Evolutionary conservation across 352 stramenopile genomes (phyloP).

Genomic region (Phytophthora multivora): DNA sequence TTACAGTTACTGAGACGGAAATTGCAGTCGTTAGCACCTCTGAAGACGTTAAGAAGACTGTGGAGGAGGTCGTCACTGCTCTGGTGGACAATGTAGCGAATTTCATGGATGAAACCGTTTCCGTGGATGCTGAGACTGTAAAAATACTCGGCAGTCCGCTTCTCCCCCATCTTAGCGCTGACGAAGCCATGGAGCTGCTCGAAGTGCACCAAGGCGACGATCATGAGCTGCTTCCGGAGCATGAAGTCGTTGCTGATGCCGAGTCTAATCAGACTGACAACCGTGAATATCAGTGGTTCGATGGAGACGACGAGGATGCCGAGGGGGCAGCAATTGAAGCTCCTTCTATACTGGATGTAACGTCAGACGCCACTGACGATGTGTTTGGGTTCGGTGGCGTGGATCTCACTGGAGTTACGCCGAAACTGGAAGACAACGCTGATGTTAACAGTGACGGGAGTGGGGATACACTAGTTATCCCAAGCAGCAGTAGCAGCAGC

Average conservation of each 20-base stretch:
- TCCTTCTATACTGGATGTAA: constrained; percentile 21
- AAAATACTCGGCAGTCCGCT: constrained; percentile 21
- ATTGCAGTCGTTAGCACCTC: neutral
- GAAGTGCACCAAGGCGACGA: constrained; percentile 31
- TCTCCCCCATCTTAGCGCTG: constrained; percentile 29
- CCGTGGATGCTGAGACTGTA: constrained; percentile 12
- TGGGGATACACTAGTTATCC: constrained; percentile 27
- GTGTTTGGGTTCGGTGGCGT: constrained; percentile 29
- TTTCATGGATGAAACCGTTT: constrained; percentile 12
- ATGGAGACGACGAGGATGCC: constrained; percentile 36
- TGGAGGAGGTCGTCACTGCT: constrained; percentile 13
- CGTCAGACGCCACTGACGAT: constrained; percentile 26
- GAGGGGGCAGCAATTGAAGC: constrained; percentile 18
- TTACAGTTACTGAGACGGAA: neutral
- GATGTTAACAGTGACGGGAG: constrained; percentile 36
- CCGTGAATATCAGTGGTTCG: constrained; percentile 46
- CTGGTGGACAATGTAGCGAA: constrained; percentile 26
- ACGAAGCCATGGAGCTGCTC: constrained; percentile 35
- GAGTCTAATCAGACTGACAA: constrained; percentile 13
- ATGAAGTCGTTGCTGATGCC: constrained; percentile 14
- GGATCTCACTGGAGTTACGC: constrained; percentile 9
- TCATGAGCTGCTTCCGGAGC: constrained; percentile 20
- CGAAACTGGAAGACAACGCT: constrained; percentile 2
- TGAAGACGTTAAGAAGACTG: neutral
- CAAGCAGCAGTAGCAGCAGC: constrained; percentile 27